Base-by-base conservation (phyloP, 495 filamentous ascomycete species). In the Symbiotaphrina buchneri region DNA sequence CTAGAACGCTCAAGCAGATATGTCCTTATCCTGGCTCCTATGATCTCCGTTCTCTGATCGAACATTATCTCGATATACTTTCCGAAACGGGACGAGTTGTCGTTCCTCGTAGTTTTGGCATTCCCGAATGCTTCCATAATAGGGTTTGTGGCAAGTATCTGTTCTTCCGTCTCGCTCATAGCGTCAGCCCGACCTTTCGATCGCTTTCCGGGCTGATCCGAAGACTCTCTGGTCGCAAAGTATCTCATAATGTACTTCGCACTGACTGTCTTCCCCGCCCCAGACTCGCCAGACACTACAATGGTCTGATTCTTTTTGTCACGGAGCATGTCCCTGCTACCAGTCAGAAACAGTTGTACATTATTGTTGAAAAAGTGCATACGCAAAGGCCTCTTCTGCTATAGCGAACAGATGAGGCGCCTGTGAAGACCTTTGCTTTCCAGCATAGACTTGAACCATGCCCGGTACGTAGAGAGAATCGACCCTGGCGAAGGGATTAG, bases 21-120 rank as follows among this genome's bases (percentile, higher is more conserved):
- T 21, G 84, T 94, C 40, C 87, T 60, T 41, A 99, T 95, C 56
- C 84, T 85, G 18, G 87, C 87, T 35, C 87, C 87, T 43, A 99
- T 91, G 47, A 99, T 99, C 45, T 92, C 87, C 33, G 82, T 91
- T 40, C 70, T 69, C 36, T 75, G 71, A 56, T 95, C 81, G 45
- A 99, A 99, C 79, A 99, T 81, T 41, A 99, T 99, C 52, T 99
- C 87, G 40, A 99, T 94, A 46, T 99, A 99, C 61, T 99, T 99
- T 41, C 87, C 87, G 50, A 99, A 99, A 36, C 87, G 71, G 13
- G 85, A 94, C 4, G 87, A 99, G 53, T 99, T 99, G 56, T 99
- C 90, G 54, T 99, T 99, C 40, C 87, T 65, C 1, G 90, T 95
- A 3, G 87, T 99, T 56, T 99, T 99, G 18, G 87, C 87, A 57